A percentile compares a stretch with the other conserved stretches of the same genome.
Evolutionary conservation across 1,284 basidiomycete species (phyloP).

Genomic region (Malassezia dermatis): DNA sequence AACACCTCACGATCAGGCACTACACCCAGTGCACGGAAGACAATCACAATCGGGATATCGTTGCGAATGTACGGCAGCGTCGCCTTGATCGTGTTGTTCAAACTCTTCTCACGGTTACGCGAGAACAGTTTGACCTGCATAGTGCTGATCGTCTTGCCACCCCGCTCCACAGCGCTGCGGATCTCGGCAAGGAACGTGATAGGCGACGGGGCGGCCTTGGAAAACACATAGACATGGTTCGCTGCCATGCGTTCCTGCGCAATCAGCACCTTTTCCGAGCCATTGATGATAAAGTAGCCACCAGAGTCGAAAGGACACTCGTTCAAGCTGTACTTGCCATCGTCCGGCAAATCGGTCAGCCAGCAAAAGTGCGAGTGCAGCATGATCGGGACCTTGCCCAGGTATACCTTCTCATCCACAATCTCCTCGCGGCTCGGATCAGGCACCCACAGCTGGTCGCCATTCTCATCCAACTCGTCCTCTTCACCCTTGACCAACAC

Average conservation of each 20-base stretch:
- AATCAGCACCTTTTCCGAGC: conserved; percentile 97
- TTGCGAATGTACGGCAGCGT: conserved; percentile 96
- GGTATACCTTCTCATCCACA: conserved; percentile 69
- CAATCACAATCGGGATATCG: conserved; percentile 97
- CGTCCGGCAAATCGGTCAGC: conserved; percentile 66
- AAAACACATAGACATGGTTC: conserved; percentile 98
- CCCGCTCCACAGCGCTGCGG: conserved; percentile 92
- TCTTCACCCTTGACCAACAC: conserved; percentile 64
- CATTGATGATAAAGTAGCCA: conserved; percentile 99
- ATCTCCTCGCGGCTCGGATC: conserved; percentile 56
- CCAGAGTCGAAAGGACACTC: conserved; percentile 92
- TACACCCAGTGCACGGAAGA: conserved; percentile 94
- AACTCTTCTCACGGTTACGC: conserved; percentile 71
- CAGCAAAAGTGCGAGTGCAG: conserved; percentile 90
- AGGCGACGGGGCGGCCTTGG: conserved; percentile 90
- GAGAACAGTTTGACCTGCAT: conserved; percentile 98
- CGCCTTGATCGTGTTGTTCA: conserved; percentile 81
- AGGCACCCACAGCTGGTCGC: conserved; percentile 70
- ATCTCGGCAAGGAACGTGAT: conserved; percentile 95
- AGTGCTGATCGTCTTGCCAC: conserved; percentile 94
- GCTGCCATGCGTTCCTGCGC: conserved; percentile 99
- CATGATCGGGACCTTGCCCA: conserved; percentile 98
- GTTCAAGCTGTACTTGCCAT: conserved; percentile 76
- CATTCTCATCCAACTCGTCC: conserved; percentile 58
- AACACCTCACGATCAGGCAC: conserved; percentile 96